These are phyloP conservation scores for Macadamia integrifolia DNA, from an alignment of 164 flowering plant species.

Conservation along the genomic window DNA sequence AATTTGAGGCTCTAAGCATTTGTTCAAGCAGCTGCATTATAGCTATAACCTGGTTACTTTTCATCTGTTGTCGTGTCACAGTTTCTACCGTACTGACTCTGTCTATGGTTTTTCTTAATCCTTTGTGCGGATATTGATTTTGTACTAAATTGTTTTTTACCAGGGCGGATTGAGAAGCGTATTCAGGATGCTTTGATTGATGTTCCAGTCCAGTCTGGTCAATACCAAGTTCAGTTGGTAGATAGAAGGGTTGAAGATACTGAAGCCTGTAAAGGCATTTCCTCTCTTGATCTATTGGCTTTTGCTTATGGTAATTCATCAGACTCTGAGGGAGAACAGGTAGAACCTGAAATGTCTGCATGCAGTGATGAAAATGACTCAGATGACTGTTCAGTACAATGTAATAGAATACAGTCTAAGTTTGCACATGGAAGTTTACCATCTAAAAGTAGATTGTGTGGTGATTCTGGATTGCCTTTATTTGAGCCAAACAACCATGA, in stretches of 20 bases:
- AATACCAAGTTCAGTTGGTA: conserved; percentile 24
- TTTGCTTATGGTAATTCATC: conserved; percentile 71
- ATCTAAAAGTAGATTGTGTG: conserved; percentile 15
- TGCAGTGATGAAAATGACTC: conserved; percentile 20
- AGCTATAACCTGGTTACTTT: neutral
- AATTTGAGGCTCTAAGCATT: neutral
- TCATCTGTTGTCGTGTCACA: neutral
- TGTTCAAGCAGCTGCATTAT: neutral
- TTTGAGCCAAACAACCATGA: conserved; percentile 13
- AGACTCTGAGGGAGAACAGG: conserved; percentile 75
- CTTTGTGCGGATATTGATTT: neutral
- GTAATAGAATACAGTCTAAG: neutral
- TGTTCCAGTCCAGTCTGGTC: conserved; percentile 42
- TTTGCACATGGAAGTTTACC: neutral
- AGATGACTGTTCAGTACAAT: conserved; percentile 18
- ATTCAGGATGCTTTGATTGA: conserved; percentile 37
- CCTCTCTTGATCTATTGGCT: conserved; percentile 82
- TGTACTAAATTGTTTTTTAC: neutral
- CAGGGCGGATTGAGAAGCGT: conserved; percentile 37
- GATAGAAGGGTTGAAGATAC: conserved; percentile 27
- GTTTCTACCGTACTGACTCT: neutral
- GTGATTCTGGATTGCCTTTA: conserved; percentile 18
- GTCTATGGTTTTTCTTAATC: neutral
- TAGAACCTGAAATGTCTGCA: conserved; percentile 25
- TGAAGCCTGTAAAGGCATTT: conserved; percentile 25